Evolutionary conservation across 192 early-diverging fungal species (phyloP).

Genomic region (Diversispora eburnea): DNA sequence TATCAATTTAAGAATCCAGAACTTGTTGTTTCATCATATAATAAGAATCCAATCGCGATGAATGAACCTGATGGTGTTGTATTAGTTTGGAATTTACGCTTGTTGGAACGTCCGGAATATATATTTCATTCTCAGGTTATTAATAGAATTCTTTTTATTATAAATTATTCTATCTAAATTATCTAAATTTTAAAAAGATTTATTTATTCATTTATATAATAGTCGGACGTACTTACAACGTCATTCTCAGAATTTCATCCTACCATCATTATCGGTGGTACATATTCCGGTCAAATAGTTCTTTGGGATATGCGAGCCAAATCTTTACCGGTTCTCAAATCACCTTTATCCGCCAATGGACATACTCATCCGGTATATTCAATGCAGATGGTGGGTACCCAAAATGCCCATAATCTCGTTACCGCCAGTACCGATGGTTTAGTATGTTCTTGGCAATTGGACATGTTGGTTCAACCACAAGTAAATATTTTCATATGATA

Average conservation of each 20-base stretch:
- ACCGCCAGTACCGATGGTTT: conserved; percentile 94
- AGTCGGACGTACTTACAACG: conserved; percentile 87
- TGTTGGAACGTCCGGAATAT: conserved; percentile 89
- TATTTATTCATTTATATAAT: background rate
- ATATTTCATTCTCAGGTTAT: conserved; percentile 82
- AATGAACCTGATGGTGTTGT: conserved; percentile 95
- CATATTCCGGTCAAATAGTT: conserved; percentile 96
- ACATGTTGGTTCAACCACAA: conserved; percentile 96
- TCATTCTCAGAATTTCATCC: conserved; percentile 92
- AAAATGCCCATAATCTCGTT: conserved; percentile 92
- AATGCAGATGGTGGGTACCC: conserved; percentile 86
- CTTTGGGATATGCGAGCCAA: conserved; percentile 97
- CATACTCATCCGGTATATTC: conserved; percentile 97
- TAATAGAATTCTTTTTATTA: background rate
- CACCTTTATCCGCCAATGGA: conserved; percentile 86
- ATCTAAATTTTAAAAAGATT: too few relatives aligned
- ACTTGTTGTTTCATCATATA: conserved; percentile 85
- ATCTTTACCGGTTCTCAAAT: conserved; percentile 84
- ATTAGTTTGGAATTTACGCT: conserved; percentile 88
- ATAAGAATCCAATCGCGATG: conserved; percentile 78
- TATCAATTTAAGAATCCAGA: conserved; percentile 67
- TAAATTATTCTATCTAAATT: too few relatives aligned
- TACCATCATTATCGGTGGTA: conserved; percentile 88
- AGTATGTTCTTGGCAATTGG: conserved; percentile 95
- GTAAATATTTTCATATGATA: conserved; percentile 28